Percentiles rank a stretch among this genome's conserved stretches.
Conservation (phyloP, 352 stramenopile species). For the Aphanomyces astaci region DNA sequence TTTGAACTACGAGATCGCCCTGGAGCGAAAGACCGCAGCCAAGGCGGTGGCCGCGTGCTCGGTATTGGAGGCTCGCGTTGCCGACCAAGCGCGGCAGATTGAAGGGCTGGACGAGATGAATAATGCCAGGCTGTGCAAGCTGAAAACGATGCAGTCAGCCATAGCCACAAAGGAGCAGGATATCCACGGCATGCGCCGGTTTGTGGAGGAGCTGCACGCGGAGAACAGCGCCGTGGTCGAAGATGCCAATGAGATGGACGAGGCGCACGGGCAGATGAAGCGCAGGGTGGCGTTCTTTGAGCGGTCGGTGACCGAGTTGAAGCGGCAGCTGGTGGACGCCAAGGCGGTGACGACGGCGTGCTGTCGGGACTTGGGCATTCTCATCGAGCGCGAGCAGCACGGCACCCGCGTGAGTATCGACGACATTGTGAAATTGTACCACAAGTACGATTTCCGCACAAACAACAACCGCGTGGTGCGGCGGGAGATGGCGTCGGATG, state of each 20-base stretch:
- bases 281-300: conserved; percentile 7
- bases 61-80: not conserved
- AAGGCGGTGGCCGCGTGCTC: conserved; percentile 1
- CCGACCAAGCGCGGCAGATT: conserved; percentile 3
- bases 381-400: conserved; percentile 8
- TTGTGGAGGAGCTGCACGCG: conserved; percentile 7
- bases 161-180: conserved; percentile 2
- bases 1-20: not conserved
- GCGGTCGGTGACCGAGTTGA: not conserved
- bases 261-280: conserved; percentile 3
- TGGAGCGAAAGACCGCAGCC: not conserved
- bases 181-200: not conserved
- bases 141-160: conserved; percentile 19
- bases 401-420: conserved; percentile 11
- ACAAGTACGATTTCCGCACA: conserved; percentile 15
- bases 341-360: not conserved
- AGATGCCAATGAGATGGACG: conserved; percentile 14
- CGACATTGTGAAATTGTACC: conserved; percentile 12
- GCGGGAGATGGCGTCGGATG: conserved; percentile 26
- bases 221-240: conserved; percentile 7
- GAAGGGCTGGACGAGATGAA: conserved; percentile 10
- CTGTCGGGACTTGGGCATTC: conserved; percentile 2
- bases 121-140: conserved; percentile 17
- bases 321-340: not conserved
- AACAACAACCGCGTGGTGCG: not conserved